Evolutionary conservation across 106 monocot species (phyloP), one percentile per base, ranked within the genome.

Genomic region (Acanthochlamys bracteata): DNA sequence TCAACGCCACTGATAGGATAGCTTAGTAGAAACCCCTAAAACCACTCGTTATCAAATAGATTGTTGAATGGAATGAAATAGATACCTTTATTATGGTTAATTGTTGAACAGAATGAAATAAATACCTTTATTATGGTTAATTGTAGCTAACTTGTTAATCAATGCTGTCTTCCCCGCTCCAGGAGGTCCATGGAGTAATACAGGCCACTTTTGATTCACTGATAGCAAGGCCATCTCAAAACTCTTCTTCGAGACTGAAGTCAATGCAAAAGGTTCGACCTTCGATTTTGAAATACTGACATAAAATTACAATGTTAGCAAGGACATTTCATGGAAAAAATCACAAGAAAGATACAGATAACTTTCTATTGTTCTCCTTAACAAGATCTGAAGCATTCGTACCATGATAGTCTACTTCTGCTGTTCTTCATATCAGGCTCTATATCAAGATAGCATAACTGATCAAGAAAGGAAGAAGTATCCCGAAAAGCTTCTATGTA

Each of bases 121-220:
- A 20, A 26, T 73, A 95, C 95, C 90, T 85, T 74, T 71, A 58
- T 73, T 85, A 68, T 72, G 65, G 74, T 57, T 72, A 13, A 65
- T 62, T 17, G 71, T 58, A 42, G 98, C 80, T 49, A 91, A 74
- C 25, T 71, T 77, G 42, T 83, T 83, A 41, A 98, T 83, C 42
- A 98, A 67, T 67, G 85, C 71, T 20, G 88, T 92, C 76, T 98
- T 98, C 39, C 98, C 98, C 68, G 74, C 62, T 66, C 92, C 88
- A 52, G 79, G 65, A 69, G 85, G 83, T n/a, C 98, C 98, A 74
- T 83, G 59, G 40, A 98, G 76, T 64, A 98, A 85, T 57, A 86
- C 67, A 20, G 98, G 98, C 88, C 98, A 98, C 57, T 77, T 88
- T 68, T 98, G 88, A 70, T 61, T 79, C 10, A 86, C 73, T 41